A percentile compares a stretch with the other conserved stretches of the same genome.
These are phyloP conservation scores for Phialophora tarda DNA, from an alignment of 2,329 filamentous ascomycete species.

Conservation along the genomic window DNA sequence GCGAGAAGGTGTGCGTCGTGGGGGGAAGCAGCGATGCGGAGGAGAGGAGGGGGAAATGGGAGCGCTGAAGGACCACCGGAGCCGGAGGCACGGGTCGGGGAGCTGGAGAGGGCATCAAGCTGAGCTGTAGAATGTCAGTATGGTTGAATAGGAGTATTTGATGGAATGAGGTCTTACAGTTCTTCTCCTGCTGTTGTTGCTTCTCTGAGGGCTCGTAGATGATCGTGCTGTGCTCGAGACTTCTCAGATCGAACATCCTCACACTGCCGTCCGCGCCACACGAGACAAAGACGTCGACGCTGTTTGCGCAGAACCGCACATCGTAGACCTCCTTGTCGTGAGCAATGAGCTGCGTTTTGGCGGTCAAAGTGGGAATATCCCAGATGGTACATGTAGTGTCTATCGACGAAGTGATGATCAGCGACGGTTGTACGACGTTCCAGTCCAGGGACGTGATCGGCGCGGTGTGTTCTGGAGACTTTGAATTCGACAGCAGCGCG, in stretches of 20 bases:
- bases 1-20: constrained; percentile 94
- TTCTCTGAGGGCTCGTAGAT: constrained; percentile 98
- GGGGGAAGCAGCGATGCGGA: constrained; percentile 72
- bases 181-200: constrained; percentile 61
- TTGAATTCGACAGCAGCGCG: constrained; percentile 93
- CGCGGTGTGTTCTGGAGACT: constrained; percentile 96
- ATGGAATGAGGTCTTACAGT: constrained; percentile 71
- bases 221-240: constrained; percentile 96
- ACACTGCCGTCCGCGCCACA: constrained; percentile 98
- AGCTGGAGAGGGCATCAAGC: constrained; percentile 34
- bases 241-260: constrained; percentile 96
- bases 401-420: constrained; percentile 98
- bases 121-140: constrained; percentile 26
- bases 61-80: constrained; percentile 25
- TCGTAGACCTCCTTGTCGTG: constrained; percentile 99
- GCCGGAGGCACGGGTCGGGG: constrained; percentile 33
- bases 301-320: constrained; percentile 91
- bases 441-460: constrained; percentile 95
- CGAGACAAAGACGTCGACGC: constrained; percentile 97
- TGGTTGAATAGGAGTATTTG: constrained; percentile 30
- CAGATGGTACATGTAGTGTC: constrained; percentile 99
- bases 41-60: constrained; percentile 65
- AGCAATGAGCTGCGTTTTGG: constrained; percentile 96
- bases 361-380: constrained; percentile 97
- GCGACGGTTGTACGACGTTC: constrained; percentile 94